Evolutionary conservation across 2,329 filamentous ascomycete species (phyloP), one percentile per base, ranked within the genome.

Genomic region (Aspergillus sp.): DNA sequence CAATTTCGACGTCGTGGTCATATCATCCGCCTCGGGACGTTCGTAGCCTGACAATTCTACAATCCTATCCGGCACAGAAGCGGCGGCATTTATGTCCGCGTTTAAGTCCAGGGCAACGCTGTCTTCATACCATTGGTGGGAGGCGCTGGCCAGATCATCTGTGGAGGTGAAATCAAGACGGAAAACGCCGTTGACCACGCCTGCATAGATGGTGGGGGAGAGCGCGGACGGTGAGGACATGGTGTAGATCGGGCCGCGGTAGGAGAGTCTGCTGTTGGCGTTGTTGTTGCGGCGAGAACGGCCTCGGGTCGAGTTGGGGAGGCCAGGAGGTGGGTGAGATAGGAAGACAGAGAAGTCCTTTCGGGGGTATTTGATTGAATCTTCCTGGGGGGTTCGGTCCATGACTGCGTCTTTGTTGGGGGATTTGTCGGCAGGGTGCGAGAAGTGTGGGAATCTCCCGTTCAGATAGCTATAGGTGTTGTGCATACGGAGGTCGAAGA

Each of bases 401-500:
- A 9, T 33, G 35, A 34, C 40, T 4, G n/a, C 10, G 27, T 43
- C 2, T 27, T 28, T 32, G 5, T 33, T 4, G 39, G 19, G 41
- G 42, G 4, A 8, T 2, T 45, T 34, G 42, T 29, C 12, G 10
- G 38, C 47, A 9, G 45, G 34, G 32, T 41, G 26, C 8, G 29
- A 45, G 40, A 44, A 41, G 36, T 42, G 40, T n/a, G 49, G 45
- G 8, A 36, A 28, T 19, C 53, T 57, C 28, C 63, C 52, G 26
- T 64, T 55, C 7, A 58, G 57, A 34, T 67, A 64, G 45, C 48
- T 61, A 53, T 68, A 69, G 9, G 52, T 56, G 26, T 57, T 64
- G n/a, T 56, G 55, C 56, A 80, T 68, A 27, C 81, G 77, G 39
- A 84, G 58, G 54, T 85, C 80, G 52, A 81, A 84, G 4, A 82